Conservation (phyloP, 441 rosid genomes). For the Jatropha podagrica region DNA sequence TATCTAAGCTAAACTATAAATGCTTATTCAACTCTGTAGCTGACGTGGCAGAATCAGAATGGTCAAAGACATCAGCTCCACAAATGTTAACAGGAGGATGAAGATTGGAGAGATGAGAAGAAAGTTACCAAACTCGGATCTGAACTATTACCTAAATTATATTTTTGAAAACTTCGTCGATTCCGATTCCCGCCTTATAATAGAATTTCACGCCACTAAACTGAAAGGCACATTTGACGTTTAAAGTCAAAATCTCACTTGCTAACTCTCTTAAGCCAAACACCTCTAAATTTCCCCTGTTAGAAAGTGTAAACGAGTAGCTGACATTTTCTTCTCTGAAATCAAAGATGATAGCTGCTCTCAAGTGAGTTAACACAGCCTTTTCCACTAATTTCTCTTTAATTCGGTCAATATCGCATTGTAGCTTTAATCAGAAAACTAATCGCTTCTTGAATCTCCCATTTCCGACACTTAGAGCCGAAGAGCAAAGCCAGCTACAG, state of each 20-base stretch:
- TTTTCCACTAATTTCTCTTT: conserved; percentile 18
- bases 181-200: conserved; percentile 47
- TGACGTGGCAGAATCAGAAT: too few relatives aligned
- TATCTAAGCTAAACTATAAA: too few relatives aligned
- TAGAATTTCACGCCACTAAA: not conserved
- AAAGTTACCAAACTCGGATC: not conserved
- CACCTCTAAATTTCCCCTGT: not conserved
- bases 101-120: too few relatives aligned
- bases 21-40: too few relatives aligned
- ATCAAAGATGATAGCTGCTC: conserved; percentile 66
- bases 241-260: conserved; percentile 23
- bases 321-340: conserved; percentile 14
- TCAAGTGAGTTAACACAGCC: conserved; percentile 46
- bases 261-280: conserved; percentile 18
- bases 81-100: too few relatives aligned
- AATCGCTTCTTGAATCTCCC: not conserved
- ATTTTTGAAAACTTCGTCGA: not conserved
- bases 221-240: not conserved
- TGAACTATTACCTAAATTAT: not conserved
- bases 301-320: not conserved
- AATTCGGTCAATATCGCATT: not conserved
- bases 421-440: not conserved
- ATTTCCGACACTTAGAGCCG: conserved; percentile 44
- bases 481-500: conserved; percentile 81
- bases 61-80: too few relatives aligned